phyloP scores from a whole-genome alignment of 2,329 filamentous ascomycete genomes.

The Penicillium hesseltinei region DNA sequence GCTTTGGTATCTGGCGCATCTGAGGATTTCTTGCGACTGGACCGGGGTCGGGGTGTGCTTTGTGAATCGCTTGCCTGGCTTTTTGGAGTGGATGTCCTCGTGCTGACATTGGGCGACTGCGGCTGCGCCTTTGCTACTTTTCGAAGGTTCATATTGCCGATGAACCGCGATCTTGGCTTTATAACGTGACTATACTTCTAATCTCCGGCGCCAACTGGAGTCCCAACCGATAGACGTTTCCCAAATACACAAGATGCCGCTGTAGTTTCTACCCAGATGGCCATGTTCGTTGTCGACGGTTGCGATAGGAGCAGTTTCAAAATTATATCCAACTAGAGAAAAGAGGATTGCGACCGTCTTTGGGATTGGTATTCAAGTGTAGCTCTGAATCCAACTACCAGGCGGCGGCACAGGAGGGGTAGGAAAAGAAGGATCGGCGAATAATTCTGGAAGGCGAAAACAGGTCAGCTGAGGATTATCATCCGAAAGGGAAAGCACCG shows the following conservation, averaged over 20 bases:
- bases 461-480: conserved; percentile 8
- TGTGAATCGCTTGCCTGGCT: conserved; percentile 19
- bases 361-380: not conserved
- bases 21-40: conserved; percentile 23
- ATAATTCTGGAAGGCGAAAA: not conserved
- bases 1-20: conserved; percentile 55
- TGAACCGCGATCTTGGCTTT: not conserved
- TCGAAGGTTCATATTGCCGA: conserved; percentile 19
- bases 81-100: conserved; percentile 16
- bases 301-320: not conserved
- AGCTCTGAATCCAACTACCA: not conserved
- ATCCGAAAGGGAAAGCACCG: not conserved
- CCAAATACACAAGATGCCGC: conserved; percentile 18
- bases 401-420: conserved; percentile 9
- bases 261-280: conserved; percentile 18
- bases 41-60: conserved; percentile 14
- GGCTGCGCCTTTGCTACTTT: conserved; percentile 16
- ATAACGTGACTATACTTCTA: conserved; percentile 8
- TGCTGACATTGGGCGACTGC: conserved; percentile 9
- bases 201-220: conserved; percentile 19
- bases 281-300: conserved; percentile 21
- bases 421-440: conserved; percentile 4
- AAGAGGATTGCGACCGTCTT: not conserved
- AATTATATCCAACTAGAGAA: not conserved
- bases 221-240: conserved; percentile 11